These are phyloP conservation scores for Suillus brevipes DNA, from an alignment of 768 basidiomycete species.

Conservation along the genomic window DNA sequence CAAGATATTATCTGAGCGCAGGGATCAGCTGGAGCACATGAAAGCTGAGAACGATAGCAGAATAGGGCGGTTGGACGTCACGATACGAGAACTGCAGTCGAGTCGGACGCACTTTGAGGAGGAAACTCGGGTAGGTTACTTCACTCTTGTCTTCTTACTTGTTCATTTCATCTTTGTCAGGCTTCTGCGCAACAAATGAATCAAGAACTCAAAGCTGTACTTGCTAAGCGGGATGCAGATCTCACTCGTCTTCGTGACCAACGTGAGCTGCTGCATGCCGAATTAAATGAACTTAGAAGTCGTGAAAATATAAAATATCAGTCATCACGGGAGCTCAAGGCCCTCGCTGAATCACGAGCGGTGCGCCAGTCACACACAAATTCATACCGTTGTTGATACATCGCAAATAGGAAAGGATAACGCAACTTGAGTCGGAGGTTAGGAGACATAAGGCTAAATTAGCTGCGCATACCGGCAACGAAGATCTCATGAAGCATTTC, in stretches of 20 bases:
- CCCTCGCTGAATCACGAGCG: conserved; percentile 60
- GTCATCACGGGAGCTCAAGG: conserved; percentile 64
- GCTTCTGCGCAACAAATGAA: conserved; percentile 46
- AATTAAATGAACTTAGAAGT: conserved; percentile 66
- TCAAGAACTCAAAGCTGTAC: conserved; percentile 62
- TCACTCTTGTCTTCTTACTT: conserved; percentile 13
- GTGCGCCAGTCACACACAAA: conserved; percentile 30
- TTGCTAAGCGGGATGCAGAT: conserved; percentile 67
- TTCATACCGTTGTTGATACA: conserved; percentile 14
- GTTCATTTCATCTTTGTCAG: conserved; percentile 27
- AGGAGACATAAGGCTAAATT: conserved; percentile 70
- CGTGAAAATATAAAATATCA: conserved; percentile 59
- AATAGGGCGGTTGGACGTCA: conserved; percentile 42
- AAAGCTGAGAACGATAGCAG: conserved; percentile 41
- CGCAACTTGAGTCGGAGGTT: conserved; percentile 69
- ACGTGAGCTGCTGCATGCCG: conserved; percentile 65
- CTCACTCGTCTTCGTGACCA: conserved; percentile 67
- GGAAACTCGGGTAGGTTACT: conserved; percentile 40
- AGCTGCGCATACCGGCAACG: conserved; percentile 71
- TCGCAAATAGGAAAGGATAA: conserved; percentile 66
- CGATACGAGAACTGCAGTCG: conserved; percentile 40
- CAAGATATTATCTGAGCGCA: conserved; percentile 54
- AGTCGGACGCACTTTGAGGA: conserved; percentile 51
- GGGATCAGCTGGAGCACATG: conserved; percentile 46
- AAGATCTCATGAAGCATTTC: conserved; percentile 74